phyloP scores from a whole-genome alignment of 108 stramenopile species.

The Skeletonema tropicum region DNA sequence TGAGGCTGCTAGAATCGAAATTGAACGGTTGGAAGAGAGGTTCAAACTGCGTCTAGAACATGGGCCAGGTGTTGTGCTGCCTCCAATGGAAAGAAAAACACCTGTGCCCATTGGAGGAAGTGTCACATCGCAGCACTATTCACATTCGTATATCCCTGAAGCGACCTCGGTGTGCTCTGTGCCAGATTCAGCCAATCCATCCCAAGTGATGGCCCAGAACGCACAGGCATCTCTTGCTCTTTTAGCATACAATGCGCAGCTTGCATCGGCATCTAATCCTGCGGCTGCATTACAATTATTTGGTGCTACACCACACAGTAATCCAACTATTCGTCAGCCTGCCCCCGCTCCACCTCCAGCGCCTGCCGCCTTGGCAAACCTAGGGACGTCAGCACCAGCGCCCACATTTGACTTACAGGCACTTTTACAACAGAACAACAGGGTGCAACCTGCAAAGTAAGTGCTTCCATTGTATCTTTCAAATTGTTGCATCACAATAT shows the following conservation, averaged over 20 bases:
- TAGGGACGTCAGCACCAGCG: background rate
- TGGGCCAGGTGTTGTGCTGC: constrained; percentile 33
- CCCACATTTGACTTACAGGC: background rate
- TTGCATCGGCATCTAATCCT: constrained; percentile 27
- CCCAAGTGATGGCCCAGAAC: background rate
- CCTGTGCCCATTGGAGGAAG: background rate
- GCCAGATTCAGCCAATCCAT: background rate
- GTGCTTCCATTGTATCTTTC: background rate
- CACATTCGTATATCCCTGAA: background rate
- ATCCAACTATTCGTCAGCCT: background rate
- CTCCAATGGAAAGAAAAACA: constrained; percentile 7
- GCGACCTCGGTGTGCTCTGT: background rate
- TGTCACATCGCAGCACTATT: background rate
- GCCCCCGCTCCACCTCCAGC: background rate
- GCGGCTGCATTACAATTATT: constrained; percentile 8
- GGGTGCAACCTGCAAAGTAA: background rate
- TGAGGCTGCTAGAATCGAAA: constrained; percentile 68
- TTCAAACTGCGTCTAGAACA: constrained; percentile 68
- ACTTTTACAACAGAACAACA: background rate
- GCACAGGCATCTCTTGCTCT: background rate
- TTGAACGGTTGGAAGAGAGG: constrained; percentile 63
- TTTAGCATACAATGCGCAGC: constrained; percentile 27
- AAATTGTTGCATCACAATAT: background rate
- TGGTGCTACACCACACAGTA: background rate
- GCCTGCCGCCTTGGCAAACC: background rate